A percentile compares a stretch with the other conserved stretches of the same genome.
Evolutionary conservation across 441 rosid species (phyloP).

Genomic region (Pelargonium cotyledonis): DNA sequence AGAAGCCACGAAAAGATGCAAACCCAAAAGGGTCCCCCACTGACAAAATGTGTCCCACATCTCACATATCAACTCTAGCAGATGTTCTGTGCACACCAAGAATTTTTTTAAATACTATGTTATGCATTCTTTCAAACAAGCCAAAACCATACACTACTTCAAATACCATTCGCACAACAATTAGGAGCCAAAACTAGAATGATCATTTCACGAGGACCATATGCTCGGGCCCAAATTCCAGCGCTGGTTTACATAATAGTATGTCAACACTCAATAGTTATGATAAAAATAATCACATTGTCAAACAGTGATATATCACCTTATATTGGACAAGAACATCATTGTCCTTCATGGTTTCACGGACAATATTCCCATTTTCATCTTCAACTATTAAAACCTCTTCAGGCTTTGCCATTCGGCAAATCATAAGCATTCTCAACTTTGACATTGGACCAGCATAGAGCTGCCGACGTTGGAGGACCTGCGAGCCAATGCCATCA

Average conservation of each 20-base stretch:
- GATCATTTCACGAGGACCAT: not conserved
- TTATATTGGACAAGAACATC: constrained; percentile 99
- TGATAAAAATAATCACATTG: constrained; percentile 1
- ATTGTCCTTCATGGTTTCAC: constrained; percentile 99
- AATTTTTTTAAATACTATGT: too few species aligned
- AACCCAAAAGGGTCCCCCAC: not conserved
- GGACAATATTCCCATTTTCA: constrained; percentile 99
- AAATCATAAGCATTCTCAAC: constrained; percentile 91
- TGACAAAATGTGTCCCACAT: not conserved
- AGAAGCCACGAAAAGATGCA: not conserved
- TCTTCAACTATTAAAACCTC: constrained; percentile 99
- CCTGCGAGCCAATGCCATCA: constrained; percentile 80
- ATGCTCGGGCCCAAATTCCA: not conserved
- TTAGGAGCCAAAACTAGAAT: not conserved
- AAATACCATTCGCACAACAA: not conserved
- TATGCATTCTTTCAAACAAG: not conserved
- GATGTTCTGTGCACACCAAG: too few species aligned
- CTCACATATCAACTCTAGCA: too few species aligned
- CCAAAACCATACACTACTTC: not conserved
- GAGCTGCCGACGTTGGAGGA: constrained; percentile 86
- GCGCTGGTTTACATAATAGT: not conserved
- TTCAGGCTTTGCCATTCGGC: constrained; percentile 99
- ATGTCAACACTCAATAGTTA: not conserved
- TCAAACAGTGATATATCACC: constrained; percentile 36
- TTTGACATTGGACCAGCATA: constrained; percentile 87